Evolutionary conservation across 768 basidiomycete species (phyloP), one percentile per base, ranked within the genome.

Genomic region (Pholiota microspora): DNA sequence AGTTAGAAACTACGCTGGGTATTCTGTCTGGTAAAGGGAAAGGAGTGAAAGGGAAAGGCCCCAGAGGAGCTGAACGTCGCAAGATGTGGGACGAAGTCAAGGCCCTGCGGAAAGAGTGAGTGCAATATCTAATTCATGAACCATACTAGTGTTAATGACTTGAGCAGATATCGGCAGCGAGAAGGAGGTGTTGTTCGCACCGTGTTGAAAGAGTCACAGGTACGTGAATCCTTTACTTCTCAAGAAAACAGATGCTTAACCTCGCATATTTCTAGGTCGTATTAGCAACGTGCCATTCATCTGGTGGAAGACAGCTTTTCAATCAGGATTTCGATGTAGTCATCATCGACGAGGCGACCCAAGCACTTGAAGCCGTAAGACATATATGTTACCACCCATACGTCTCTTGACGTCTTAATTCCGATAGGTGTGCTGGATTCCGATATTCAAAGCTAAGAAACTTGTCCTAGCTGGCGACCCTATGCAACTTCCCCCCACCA

Each of bases 281-380:
- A 0, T 71, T 98, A 9, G 87, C 94, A 1, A 99, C 97, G 2
- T 98, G 96, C 60, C 95, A 98, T 73, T 90, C 93, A 10, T 83
- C 96, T 4, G 97, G 96, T 0, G 87, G 90, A 3, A 74, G 88
- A 18, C 92, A 95, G 59, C 71, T 98, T 6, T 78, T 81, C 38
- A 83, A 87, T 55, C 78, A 86, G 53, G 71, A 79, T 1, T 99
- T 99, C 64, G 97, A 99, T 65, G 89, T 96, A 0, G 84, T 94
- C 9, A 88, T 99, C 44, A 95, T 99, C 51, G 97, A 99, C 61
- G 97, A 99, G 72, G 97, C 97, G 0, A 98, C 97, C 0, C 97
- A 98, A 68, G 96, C 95, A 3, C 65, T 97, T 12, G 96, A 99
- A 72, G 93, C 94, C 21, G 94, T 94, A 65, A 55, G 82, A n/a